A percentile compares a stretch with the other conserved stretches of the same genome.
phyloP scores from a whole-genome alignment of 78 protist genomes.

The Creolimax fragrantissima region DNA sequence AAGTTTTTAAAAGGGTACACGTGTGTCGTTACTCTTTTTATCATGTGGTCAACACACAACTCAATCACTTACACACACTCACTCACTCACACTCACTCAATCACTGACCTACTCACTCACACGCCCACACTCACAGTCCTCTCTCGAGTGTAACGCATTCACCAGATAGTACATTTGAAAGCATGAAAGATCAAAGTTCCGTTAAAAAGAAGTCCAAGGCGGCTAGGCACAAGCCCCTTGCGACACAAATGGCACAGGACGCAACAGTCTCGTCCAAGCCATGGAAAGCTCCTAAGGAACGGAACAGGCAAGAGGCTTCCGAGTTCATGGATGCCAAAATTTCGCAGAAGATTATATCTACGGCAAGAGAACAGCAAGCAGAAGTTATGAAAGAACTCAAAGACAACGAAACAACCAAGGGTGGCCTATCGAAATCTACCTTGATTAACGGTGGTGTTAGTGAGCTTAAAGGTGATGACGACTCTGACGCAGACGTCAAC shows the following conservation, averaged over 20 bases:
- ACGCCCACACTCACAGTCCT: conserved; percentile 9
- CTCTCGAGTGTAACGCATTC: background rate
- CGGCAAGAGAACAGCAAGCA: background rate
- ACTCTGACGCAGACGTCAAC: conserved; percentile 12
- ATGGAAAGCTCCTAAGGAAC: background rate
- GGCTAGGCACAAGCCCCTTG: background rate
- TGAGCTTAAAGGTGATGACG: conserved; percentile 28
- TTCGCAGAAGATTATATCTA: background rate
- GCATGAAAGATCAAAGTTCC: background rate
- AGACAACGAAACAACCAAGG: background rate
- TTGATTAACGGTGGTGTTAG: background rate
- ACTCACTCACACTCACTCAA: background rate
- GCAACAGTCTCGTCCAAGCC: background rate
- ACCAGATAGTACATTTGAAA: background rate
- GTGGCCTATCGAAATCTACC: background rate
- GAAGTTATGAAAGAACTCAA: background rate
- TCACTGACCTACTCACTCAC: background rate
- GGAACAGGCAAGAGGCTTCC: background rate
- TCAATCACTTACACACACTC: background rate
- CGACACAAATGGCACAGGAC: background rate
- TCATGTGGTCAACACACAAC: too few species aligned
- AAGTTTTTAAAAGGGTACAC: too few species aligned
- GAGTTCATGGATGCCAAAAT: conserved; percentile 3
- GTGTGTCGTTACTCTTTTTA: too few species aligned
- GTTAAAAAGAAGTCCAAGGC: background rate